phyloP scores from a whole-genome alignment of 352 stramenopile species.

The Pythium insidiosum region DNA sequence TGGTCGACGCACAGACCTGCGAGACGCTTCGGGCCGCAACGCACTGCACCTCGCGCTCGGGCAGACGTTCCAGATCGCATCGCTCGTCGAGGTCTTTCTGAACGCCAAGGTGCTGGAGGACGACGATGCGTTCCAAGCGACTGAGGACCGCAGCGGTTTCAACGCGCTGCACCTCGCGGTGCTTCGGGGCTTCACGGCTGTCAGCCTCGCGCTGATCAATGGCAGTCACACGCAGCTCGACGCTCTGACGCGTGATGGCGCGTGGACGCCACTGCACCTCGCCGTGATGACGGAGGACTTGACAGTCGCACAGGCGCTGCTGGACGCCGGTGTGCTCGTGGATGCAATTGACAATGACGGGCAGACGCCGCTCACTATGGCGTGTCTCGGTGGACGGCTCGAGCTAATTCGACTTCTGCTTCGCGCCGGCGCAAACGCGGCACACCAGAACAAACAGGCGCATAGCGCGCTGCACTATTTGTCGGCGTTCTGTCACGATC shows the following conservation, averaged over 20 bases:
- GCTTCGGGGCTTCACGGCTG: conserved; percentile 43
- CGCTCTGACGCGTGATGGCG: conserved; percentile 30
- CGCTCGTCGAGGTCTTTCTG: conserved; percentile 37
- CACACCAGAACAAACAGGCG: conserved; percentile 63
- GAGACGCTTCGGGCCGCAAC: conserved; percentile 31
- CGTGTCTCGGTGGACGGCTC: conserved; percentile 44
- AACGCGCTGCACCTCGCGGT: conserved; percentile 59
- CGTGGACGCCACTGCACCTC: conserved; percentile 51
- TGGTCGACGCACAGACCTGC: conserved; percentile 16
- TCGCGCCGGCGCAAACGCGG: conserved; percentile 33
- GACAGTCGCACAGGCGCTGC: conserved; percentile 30
- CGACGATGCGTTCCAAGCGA: conserved; percentile 28
- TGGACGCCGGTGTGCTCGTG: conserved; percentile 35
- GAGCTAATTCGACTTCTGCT: conserved; percentile 41
- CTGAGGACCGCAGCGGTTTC: conserved; percentile 32
- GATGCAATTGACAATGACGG: conserved; percentile 54
- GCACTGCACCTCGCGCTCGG: conserved; percentile 50
- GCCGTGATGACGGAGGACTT: conserved; percentile 54
- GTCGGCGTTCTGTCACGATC: conserved; percentile 49
- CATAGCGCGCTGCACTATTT: conserved; percentile 62
- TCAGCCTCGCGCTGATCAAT: conserved; percentile 30
- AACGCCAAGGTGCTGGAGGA: conserved; percentile 2
- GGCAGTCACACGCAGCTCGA: conserved; percentile 39
- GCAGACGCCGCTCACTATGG: conserved; percentile 49
- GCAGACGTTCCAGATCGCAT: conserved; percentile 58